Base-by-base conservation (phyloP, 768 basidiomycete species). In the Strobilomyces dryophilus region DNA sequence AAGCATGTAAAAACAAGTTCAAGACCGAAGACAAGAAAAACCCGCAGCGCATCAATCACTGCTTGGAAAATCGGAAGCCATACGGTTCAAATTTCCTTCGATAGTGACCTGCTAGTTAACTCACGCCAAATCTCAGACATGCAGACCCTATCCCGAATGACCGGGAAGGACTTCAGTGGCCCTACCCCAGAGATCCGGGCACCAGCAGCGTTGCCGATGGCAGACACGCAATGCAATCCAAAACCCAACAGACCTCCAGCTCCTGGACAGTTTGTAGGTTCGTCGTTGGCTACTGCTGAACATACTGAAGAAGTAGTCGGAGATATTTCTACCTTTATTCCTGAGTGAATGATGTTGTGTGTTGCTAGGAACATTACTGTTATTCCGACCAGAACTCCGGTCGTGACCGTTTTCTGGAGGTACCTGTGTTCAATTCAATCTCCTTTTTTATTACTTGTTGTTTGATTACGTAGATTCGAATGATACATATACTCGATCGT, bases 1-100 rank as follows among this genome's bases (percentile, higher is more conserved):
- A 88, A 63, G 85, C 92, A 26, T 92, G 94, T 69, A 93, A 92
- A 71, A 88, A 90, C 68, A 95, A 95, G 65, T 95, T 93, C 75
- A 94, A 91, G 62, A 78, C 84, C 0, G 94, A 95, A 67, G 92
- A 94, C 66, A 89, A 80, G 71, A 83, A 81, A 66, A 86, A 94
- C 66, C 77, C 83, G 27, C 78, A 77, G n/a, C 76, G 85, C 44
- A 88, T 95, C 52, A 86, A 84, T 54, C 75, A 80, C 55, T 87
- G 84, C 64, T 71, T 95, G n/a, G 82, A 82, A 53, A 84, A 87
- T 61, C 80, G 82, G 57, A 76, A 81, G 40, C 89, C 90, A 48
- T 88, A 89, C 57, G 89, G 89, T 89, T 61, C 58, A 81, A 73
- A 34, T 50, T 8, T 34, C 15, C 11, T 27, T 31, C 27, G 46